Conservation (phyloP, 495 filamentous ascomycete species). For the Xeromyces bisporus region DNA sequence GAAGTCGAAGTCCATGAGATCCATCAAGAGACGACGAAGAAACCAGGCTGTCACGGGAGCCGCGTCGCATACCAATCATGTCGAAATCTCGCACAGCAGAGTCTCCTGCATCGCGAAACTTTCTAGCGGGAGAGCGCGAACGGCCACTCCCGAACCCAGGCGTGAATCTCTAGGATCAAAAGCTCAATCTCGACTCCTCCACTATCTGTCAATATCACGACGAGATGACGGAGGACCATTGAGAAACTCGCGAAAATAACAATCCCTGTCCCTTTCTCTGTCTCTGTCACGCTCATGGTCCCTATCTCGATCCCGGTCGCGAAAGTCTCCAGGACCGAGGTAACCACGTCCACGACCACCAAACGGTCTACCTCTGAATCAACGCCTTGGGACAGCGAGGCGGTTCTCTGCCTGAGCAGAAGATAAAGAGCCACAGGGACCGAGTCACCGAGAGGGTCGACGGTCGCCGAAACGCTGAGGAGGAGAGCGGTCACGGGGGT, state of each 20-base stretch:
- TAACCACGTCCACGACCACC: slow-evolving; percentile 31
- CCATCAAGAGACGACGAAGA: slow-evolving; percentile 63
- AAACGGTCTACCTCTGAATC: slow-evolving; percentile 37
- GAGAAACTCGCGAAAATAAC: slow-evolving; percentile 23
- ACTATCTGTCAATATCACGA: slow-evolving; percentile 12
- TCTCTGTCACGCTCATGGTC: slow-evolving; percentile 31
- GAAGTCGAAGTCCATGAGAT: slow-evolving; percentile 28
- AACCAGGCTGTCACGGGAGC: slow-evolving; percentile 43
- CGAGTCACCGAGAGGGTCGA: slow-evolving; percentile 22
- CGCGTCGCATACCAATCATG: slow-evolving; percentile 34
- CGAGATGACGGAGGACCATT: slow-evolving; percentile 20
- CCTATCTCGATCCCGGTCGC: slow-evolving; percentile 41
- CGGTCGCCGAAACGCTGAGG: slow-evolving; percentile 30
- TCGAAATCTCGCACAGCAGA: slow-evolving; percentile 22
- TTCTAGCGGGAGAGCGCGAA: slow-evolving; percentile 27
- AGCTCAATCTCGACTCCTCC: slow-evolving; percentile 22
- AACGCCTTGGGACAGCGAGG: slow-evolving; percentile 57
- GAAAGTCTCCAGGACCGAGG: slow-evolving; percentile 39
- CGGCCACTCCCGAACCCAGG: slow-evolving; percentile 26
- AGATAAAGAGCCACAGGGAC: slow-evolving; percentile 15
- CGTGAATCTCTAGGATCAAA: slow-evolving; percentile 27
- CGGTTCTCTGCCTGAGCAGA: slow-evolving; percentile 34
- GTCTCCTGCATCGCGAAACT: slow-evolving; percentile 34
- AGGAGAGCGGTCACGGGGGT: slow-evolving; percentile 32
- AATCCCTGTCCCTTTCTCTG: slow-evolving; percentile 24